phyloP scores from a whole-genome alignment of 2,329 filamentous ascomycete species.

The Pseudocercospora macadamiae region DNA sequence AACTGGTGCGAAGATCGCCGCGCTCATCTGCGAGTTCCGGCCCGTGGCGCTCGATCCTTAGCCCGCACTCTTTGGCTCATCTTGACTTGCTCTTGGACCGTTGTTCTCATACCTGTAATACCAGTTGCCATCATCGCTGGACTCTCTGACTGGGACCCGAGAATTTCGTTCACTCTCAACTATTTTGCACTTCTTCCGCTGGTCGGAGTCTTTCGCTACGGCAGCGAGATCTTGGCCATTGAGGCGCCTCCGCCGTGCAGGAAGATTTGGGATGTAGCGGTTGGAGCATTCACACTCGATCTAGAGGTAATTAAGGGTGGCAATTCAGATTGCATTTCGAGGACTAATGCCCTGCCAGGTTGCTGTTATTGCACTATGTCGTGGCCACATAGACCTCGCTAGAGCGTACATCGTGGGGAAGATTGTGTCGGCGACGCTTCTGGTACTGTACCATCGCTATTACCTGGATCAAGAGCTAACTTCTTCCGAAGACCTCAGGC shows the following conservation, averaged over 20 bases:
- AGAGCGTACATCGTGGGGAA: constrained; percentile 4
- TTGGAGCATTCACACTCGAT: constrained; percentile 3
- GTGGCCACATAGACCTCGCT: neutral
- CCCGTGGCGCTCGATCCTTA: neutral
- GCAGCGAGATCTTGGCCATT: neutral
- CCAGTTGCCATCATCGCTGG: constrained; percentile 4
- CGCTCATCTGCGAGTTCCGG: neutral
- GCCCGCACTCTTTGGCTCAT: constrained; percentile 5
- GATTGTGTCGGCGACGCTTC: constrained; percentile 2
- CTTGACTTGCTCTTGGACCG: constrained; percentile 6
- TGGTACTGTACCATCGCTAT: neutral
- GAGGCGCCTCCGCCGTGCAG: neutral
- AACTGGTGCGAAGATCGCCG: neutral
- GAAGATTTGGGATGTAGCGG: constrained; percentile 2
- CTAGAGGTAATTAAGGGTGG: neutral
- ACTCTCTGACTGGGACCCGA: neutral
- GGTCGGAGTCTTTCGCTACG: neutral
- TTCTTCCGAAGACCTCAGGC: neutral
- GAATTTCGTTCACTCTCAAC: neutral
- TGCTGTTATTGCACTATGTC: constrained; percentile 1
- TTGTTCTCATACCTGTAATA: neutral
- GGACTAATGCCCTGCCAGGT: neutral
- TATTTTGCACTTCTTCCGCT: constrained; percentile 2
- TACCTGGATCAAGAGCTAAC: neutral
- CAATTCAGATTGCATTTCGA: no score